A percentile compares a stretch with the other conserved stretches of the same genome.
These are phyloP conservation scores for Avena sativa DNA, from an alignment of 176 grass and related monocot species.

Conservation along the genomic window DNA sequence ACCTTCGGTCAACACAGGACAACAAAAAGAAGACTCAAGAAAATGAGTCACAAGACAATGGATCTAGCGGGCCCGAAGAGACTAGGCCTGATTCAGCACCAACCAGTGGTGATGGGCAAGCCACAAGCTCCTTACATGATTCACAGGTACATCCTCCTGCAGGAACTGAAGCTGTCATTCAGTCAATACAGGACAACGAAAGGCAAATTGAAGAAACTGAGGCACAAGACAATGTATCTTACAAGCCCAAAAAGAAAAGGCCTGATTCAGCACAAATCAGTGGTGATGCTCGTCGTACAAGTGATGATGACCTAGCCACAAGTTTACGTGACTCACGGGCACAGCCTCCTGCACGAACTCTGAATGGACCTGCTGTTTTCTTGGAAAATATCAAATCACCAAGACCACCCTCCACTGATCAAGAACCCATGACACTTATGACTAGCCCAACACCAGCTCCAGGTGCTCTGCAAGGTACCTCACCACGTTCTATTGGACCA, in stretches of 20 bases:
- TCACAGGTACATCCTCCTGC: neutral
- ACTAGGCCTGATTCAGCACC: neutral
- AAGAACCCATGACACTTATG: neutral
- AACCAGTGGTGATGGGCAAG: neutral
- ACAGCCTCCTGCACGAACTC: neutral
- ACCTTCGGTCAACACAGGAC: neutral
- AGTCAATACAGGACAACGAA: neutral
- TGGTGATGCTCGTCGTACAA: neutral
- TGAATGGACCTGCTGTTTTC: neutral
- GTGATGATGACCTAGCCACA: neutral
- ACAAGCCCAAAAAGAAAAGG: neutral
- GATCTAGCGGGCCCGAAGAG: neutral
- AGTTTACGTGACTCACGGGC: neutral
- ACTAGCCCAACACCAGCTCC: neutral
- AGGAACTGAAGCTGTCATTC: neutral
- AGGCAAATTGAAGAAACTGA: constrained; percentile 38
- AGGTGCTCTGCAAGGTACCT: constrained; percentile 14
- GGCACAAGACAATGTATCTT: constrained; percentile 20
- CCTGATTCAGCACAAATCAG: neutral
- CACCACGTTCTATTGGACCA: constrained; percentile 1
- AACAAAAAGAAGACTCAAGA: neutral
- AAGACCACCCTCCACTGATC: neutral
- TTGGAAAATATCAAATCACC: neutral
- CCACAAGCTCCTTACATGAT: constrained; percentile 4
- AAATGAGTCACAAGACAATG: constrained; percentile 9